A percentile compares a stretch with the other conserved stretches of the same genome.
Evolutionary conservation across 2,329 filamentous ascomycete genomes (phyloP).

Genomic region (Ophiostoma himal-ulmi): DNA sequence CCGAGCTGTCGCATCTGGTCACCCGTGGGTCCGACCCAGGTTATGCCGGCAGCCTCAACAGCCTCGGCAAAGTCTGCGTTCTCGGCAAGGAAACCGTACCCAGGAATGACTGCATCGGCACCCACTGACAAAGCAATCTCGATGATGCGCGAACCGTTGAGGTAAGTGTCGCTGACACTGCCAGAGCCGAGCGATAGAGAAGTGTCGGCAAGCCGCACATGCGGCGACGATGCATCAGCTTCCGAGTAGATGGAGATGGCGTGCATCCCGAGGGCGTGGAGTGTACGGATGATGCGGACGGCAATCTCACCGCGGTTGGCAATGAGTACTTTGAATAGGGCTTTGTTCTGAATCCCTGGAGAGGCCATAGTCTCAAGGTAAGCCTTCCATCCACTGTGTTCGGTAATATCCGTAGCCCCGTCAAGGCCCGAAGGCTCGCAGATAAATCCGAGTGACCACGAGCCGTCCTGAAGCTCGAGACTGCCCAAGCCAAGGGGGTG

Average conservation of each 20-base stretch:
- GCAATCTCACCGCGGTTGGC: conserved; percentile 32
- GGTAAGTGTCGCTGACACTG: conserved; percentile 21
- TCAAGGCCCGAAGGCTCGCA: conserved; percentile 35
- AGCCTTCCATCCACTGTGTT: conserved; percentile 32
- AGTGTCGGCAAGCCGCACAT: conserved; percentile 27
- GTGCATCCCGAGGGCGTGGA: conserved; percentile 17
- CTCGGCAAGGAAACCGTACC: conserved; percentile 23
- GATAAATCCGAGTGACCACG: conserved; percentile 36
- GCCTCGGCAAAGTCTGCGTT: conserved; percentile 18
- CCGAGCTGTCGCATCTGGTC: conserved; percentile 16
- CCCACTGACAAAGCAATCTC: conserved; percentile 17
- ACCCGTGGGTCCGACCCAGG: conserved; percentile 17
- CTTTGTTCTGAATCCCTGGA: neutral
- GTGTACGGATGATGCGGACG: conserved; percentile 26
- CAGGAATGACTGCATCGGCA: conserved; percentile 20
- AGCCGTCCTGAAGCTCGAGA: conserved; percentile 33
- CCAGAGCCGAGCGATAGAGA: conserved; percentile 23
- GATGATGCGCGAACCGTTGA: conserved; percentile 25
- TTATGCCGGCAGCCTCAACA: conserved; percentile 28
- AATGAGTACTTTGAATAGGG: conserved; percentile 19
- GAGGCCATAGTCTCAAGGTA: conserved; percentile 24
- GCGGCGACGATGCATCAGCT: conserved; percentile 26
- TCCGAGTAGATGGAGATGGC: conserved; percentile 26
- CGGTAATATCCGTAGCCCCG: conserved; percentile 33
- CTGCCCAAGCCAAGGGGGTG: conserved; percentile 35